Base-by-base conservation (phyloP, 202 grass and related monocot genomes). In the Digitaria exilis region DNA sequence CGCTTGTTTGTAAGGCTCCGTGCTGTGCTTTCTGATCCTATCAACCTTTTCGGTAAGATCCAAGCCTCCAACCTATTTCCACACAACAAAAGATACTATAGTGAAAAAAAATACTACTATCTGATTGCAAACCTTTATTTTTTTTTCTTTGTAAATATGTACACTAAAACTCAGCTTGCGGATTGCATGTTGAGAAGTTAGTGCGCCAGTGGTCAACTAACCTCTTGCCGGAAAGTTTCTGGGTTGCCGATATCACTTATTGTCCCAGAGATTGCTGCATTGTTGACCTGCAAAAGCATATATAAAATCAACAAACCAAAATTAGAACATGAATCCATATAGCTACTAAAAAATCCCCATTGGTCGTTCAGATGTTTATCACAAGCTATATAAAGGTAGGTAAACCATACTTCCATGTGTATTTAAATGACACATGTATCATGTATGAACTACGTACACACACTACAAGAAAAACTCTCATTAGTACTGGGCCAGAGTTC, bases 1-100 rank as follows among this genome's bases (percentile, higher is more conserved):
- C 13, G 84, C 88, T n/a, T 67, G 16, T 12, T 90, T 49, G 2
- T 84, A 65, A 57, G 72, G 79, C 76, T 89, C 82, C 15, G 15
- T 44, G 41, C 25, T 39, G 22, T 43, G 54, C 45, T 73, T 61
- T 5, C 3, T 5, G 13, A 82, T 18, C 37, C 43, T 58, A 78
- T 51, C 24, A 2, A 37, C 25, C 29, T 6, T 64, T 34, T 77
- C 61, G 15, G 39, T 22, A 14, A 35, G 11, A 34, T 21, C 14
- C 2, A 22, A 17, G 19, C 26, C n/a, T 14, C 17, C 24, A 46
- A 45, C 29, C 62, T 76, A 46, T 58, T 82, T 46, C 26, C 37
- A 29, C 25, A 5, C 7, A 59, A 57, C 7, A 59, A 58, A 58
- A 24, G 9, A 5, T n/a, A 41, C 41, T 67, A 58, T 39, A 58